phyloP scores from a whole-genome alignment of 352 stramenopile genomes.

The Phytophthora niederhauseri region DNA sequence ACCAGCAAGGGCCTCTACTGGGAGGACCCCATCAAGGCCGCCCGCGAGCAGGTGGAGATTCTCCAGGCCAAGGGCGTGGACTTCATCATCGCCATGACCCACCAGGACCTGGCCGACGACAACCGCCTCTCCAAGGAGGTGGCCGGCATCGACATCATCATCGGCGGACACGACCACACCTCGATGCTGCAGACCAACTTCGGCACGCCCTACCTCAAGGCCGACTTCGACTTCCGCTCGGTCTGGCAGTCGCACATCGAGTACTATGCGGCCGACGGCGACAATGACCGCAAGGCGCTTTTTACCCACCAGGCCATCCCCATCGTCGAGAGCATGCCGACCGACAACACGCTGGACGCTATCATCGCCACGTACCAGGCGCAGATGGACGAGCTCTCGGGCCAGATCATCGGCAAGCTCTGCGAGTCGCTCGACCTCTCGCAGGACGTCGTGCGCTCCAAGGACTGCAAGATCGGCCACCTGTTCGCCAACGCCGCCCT shows the following conservation, averaged over 20 bases:
- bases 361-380: constrained; percentile 54
- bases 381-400: constrained; percentile 48
- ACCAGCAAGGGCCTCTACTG: constrained; percentile 68
- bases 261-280: constrained; percentile 49
- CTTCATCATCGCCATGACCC: constrained; percentile 76
- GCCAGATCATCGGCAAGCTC: constrained; percentile 54
- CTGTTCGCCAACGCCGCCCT: constrained; percentile 58
- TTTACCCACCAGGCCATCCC: constrained; percentile 62
- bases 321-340: constrained; percentile 64
- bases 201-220: constrained; percentile 75
- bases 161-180: constrained; percentile 74
- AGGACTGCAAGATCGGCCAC: constrained; percentile 58
- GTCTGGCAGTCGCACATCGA: constrained; percentile 69
- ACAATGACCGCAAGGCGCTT: constrained; percentile 37
- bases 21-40: constrained; percentile 65
- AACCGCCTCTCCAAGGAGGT: constrained; percentile 77
- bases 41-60: constrained; percentile 52
- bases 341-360: constrained; percentile 52
- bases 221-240: constrained; percentile 74
- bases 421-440: constrained; percentile 63
- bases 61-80: constrained; percentile 55
- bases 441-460: constrained; percentile 53
- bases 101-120: constrained; percentile 74
- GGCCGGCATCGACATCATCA: constrained; percentile 65
- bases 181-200: constrained; percentile 80